phyloP scores from a whole-genome alignment of 768 basidiomycete genomes.

The Mrakia gelida region DNA sequence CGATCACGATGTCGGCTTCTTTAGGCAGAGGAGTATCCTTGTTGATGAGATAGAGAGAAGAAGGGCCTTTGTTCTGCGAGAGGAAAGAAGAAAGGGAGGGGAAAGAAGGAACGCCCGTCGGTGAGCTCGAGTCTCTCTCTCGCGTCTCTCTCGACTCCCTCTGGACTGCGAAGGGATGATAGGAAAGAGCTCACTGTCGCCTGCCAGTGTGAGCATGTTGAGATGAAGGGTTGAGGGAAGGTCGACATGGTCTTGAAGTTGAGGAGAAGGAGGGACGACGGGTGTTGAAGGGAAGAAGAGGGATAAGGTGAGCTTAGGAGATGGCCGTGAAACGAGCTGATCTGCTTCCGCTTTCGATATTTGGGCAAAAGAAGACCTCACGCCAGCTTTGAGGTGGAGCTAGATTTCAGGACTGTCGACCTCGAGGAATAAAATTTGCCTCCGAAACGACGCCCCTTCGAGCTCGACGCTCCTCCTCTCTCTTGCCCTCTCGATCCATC shows the following conservation, averaged over 20 bases:
- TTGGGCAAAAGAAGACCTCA: no score
- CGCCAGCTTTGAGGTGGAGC: no score
- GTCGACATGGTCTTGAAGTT: background rate
- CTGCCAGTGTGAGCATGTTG: constrained; percentile 24
- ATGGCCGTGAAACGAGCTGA: no score
- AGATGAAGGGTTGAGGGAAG: constrained; percentile 11
- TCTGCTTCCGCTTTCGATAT: no score
- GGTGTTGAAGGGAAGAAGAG: background rate
- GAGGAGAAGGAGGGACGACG: background rate
- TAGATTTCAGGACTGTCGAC: no score
- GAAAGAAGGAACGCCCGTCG: background rate
- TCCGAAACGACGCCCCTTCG: no score
- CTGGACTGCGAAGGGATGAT: background rate
- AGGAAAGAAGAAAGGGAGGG: background rate
- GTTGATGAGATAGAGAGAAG: background rate
- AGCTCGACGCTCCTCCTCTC: no score
- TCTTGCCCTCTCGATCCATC: no score
- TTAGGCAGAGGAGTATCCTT: background rate
- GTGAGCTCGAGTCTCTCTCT: background rate
- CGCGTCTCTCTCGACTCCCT: no score
- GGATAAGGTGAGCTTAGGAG: background rate
- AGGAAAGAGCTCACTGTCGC: background rate
- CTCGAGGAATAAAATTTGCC: no score
- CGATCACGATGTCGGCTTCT: constrained; percentile 17
- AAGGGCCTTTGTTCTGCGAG: background rate